Evolutionary conservation across 805 yeast genomes (phyloP).

Genomic region (Wickerhamiella spandovensis): DNA sequence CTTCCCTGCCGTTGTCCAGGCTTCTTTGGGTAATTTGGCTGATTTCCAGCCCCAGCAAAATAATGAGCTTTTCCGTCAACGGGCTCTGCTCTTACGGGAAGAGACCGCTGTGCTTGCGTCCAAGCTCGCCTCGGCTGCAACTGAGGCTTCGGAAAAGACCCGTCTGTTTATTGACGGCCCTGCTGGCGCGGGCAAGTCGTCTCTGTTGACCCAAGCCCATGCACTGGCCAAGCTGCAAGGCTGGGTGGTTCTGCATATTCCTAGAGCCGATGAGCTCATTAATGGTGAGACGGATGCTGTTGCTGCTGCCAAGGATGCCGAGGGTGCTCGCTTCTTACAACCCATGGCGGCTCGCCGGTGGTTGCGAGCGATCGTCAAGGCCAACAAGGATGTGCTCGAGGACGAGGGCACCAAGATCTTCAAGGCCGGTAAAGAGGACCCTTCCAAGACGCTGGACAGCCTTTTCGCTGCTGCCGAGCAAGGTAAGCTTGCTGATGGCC

Average conservation of each 20-base stretch:
- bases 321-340: conserved; percentile 41
- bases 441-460: conserved; percentile 3
- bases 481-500: conserved; percentile 30
- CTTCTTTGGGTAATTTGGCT: conserved; percentile 12
- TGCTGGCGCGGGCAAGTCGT: conserved; percentile 68
- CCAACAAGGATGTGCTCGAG: conserved; percentile 31
- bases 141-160: neutral
- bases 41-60: conserved; percentile 15
- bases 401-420: conserved; percentile 9
- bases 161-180: conserved; percentile 12
- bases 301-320: conserved; percentile 32
- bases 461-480: conserved; percentile 5
- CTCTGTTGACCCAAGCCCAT: conserved; percentile 55
- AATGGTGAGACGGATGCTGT: conserved; percentile 58
- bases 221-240: conserved; percentile 34
- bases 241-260: conserved; percentile 45
- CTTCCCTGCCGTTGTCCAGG: conserved; percentile 14
- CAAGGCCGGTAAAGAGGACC: neutral
- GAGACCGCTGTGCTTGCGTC: conserved; percentile 4
- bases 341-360: conserved; percentile 62
- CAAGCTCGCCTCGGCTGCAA: neutral
- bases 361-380: conserved; percentile 36
- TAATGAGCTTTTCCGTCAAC: conserved; percentile 14
- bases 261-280: conserved; percentile 45
- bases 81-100: conserved; percentile 10